Evolutionary conservation across 306 rosid genomes (phyloP), one percentile per base, ranked within the genome.

Genomic region (Gynostemma pentaphyllum): DNA sequence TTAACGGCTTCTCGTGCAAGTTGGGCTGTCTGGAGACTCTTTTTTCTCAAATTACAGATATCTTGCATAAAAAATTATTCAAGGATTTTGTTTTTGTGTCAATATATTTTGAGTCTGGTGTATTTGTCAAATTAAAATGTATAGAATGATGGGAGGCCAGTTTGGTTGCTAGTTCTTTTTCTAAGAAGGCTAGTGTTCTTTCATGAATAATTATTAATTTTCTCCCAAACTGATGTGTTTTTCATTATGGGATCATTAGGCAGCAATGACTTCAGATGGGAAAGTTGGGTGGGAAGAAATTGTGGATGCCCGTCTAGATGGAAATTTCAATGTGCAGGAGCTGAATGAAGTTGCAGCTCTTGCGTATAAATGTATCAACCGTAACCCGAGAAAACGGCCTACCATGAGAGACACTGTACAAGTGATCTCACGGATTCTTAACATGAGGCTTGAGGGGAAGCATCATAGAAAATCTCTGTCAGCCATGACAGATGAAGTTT

Each of bases 241-340:
- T 39, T 70, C 44, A 40, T 64, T 57, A 11, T 72, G 69, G 72
- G 76, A 76, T 74, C 67, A 71, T 16, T 72, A 94, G 99, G 99
- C 99, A 19, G 95, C 99, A 9, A 94, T 94, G 99, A 78, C 83
- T 66, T 74, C 83, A 0, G 99, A 89, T 36, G 99, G 91, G n/a
- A 94, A 88, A 76, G 79, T 81, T 61, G 99, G 99, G 37, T 94
- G 99, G 99, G 99, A 94, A 55, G 99, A 94, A 78, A 84, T 94
- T 13, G 85, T 83, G 52, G 99, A 94, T 72, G 80, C 88, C 2
- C 68, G 72, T 57, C 78, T 94, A 1, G 95, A 94, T 15, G 95
- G 99, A 19, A 81, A 79, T 52, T 86, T 81, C 41, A 85, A 94
- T 0, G 70, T 71, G 60, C 66, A 84, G 75, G 99, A 88, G 75